phyloP scores from a whole-genome alignment of 352 stramenopile species.

The Pythium scleroteichum region DNA sequence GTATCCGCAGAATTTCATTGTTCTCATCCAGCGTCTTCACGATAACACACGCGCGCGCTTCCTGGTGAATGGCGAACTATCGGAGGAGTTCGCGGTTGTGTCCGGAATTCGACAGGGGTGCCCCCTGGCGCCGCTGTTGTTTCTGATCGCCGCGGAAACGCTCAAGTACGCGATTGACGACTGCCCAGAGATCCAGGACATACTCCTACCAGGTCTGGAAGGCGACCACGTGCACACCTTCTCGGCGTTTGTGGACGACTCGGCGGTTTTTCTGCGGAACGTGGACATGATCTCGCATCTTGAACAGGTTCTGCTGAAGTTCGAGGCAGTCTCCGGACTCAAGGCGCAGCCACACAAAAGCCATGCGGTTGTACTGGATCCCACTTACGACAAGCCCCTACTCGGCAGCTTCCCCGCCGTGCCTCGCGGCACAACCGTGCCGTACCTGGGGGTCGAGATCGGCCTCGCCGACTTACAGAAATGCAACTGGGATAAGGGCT shows the following conservation, averaged over 20 bases:
- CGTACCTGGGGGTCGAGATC: constrained; percentile 20
- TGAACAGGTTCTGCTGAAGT: background rate
- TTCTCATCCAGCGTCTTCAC: background rate
- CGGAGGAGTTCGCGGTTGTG: background rate
- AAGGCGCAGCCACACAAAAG: constrained; percentile 26
- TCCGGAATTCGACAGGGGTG: constrained; percentile 20
- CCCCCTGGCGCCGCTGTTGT: constrained; percentile 20
- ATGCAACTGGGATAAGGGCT: no score
- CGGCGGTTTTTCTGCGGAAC: constrained; percentile 9
- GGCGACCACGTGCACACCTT: constrained; percentile 4
- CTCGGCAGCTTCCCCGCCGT: constrained; percentile 15
- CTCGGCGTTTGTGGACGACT: constrained; percentile 32
- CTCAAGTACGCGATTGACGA: constrained; percentile 9
- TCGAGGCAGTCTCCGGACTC: constrained; percentile 15
- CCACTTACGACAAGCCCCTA: no score
- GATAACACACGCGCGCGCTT: constrained; percentile 1
- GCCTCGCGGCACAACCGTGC: background rate
- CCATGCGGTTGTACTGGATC: constrained; percentile 5
- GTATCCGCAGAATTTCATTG: background rate
- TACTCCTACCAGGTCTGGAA: background rate
- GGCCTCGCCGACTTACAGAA: constrained; percentile 4
- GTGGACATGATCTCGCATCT: background rate
- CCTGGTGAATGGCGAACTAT: constrained; percentile 16
- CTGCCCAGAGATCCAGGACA: background rate
- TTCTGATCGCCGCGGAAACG: constrained; percentile 14